Conservation (phyloP, 176 grass and related monocot genomes). For the Pharus latifolius region DNA sequence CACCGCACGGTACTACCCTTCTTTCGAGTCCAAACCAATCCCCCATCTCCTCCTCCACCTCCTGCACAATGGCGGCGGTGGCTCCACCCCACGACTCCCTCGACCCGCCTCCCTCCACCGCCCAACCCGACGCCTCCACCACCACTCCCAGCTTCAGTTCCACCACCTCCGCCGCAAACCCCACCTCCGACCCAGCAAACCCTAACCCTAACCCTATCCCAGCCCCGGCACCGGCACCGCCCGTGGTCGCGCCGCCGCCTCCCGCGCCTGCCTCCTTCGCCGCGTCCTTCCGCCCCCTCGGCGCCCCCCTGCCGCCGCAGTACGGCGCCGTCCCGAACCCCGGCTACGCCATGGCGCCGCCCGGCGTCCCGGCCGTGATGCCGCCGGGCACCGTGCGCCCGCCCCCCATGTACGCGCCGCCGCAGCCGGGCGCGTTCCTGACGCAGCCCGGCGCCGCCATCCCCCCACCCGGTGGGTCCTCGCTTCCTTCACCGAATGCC, state of each 20-base stretch:
- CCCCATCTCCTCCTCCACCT: not conserved
- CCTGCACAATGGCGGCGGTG: conserved; percentile 34
- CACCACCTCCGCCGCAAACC: not conserved
- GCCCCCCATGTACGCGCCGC: conserved; percentile 30
- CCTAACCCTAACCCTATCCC: conserved; percentile 32
- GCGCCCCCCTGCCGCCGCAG: conserved; percentile 22
- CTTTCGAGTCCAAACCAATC: not conserved
- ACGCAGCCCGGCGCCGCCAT: conserved; percentile 21
- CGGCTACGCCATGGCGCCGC: conserved; percentile 31
- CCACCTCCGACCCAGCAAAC: conserved; percentile 19
- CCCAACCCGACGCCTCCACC: no score
- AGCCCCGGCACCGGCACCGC: not conserved
- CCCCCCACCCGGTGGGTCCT: conserved; percentile 39
- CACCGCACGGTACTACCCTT: not conserved
- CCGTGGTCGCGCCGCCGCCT: not conserved
- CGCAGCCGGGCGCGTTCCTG: conserved; percentile 25
- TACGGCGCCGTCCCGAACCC: conserved; percentile 35
- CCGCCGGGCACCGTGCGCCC: conserved; percentile 17
- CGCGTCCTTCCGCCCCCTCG: conserved; percentile 38
- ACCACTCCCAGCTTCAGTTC: no score
- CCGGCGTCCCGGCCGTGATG: conserved; percentile 29
- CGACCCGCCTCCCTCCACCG: conserved; percentile 24
- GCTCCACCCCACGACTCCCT: conserved; percentile 35
- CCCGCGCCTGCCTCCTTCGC: conserved; percentile 21
- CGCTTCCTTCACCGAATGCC: not conserved